Evolutionary conservation across 495 filamentous ascomycete species (phyloP).

Genomic region (Cenococcum geophilum): DNA sequence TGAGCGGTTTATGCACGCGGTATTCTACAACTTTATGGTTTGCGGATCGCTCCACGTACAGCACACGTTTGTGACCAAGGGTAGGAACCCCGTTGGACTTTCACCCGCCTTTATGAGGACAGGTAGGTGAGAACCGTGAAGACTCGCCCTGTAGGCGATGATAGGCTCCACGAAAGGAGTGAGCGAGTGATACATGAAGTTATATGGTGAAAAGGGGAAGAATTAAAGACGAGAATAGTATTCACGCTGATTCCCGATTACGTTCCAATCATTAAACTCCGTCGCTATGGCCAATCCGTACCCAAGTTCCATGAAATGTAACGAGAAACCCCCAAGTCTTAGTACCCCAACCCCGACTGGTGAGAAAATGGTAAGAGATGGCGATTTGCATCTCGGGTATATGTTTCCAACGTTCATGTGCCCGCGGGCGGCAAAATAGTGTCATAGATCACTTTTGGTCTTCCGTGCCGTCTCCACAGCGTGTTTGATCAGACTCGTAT

Average conservation of each 20-base stretch:
- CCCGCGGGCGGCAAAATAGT: background rate
- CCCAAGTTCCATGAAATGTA: background rate
- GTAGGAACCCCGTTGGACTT: too few relatives aligned
- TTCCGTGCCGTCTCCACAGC: background rate
- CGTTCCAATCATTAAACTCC: constrained; percentile 5
- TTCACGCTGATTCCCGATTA: background rate
- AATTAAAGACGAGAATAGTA: background rate
- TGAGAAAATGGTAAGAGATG: background rate
- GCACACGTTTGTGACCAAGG: too few relatives aligned
- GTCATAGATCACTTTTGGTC: background rate
- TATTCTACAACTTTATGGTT: too few relatives aligned
- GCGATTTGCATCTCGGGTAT: constrained; percentile 3
- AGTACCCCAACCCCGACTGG: background rate
- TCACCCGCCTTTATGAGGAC: too few relatives aligned
- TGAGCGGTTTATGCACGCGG: too few relatives aligned
- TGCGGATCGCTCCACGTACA: too few relatives aligned
- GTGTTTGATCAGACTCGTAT: background rate
- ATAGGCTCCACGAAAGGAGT: too few relatives aligned
- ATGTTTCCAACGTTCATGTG: background rate
- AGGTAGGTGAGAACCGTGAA: too few relatives aligned
- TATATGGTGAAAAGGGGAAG: background rate
- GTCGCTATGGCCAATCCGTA: background rate
- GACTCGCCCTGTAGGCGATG: too few relatives aligned
- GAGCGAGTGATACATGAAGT: background rate
- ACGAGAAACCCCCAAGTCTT: background rate